phyloP scores from a whole-genome alignment of 2,329 filamentous ascomycete species.

The Fusarium brachygibbosum region DNA sequence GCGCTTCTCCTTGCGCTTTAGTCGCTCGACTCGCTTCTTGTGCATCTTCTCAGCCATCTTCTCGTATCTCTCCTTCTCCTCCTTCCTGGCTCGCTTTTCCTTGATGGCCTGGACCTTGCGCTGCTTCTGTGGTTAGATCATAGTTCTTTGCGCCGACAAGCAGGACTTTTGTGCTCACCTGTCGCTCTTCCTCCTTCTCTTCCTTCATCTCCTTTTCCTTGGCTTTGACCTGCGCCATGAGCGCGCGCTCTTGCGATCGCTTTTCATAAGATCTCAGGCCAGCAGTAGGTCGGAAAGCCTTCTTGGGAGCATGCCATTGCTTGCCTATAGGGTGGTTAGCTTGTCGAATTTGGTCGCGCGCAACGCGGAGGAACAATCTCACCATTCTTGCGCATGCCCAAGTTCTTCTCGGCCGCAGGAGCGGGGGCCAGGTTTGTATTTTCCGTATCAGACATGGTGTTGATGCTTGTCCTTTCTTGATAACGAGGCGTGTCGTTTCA shows the following conservation, averaged over 20 bases:
- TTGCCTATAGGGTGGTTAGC: slow-evolving; percentile 73
- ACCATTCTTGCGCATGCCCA: slow-evolving; percentile 89
- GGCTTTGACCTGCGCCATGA: slow-evolving; percentile 83
- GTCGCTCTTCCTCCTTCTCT: slow-evolving; percentile 90
- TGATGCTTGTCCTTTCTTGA: slow-evolving; percentile 11
- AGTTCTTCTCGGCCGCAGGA: slow-evolving; percentile 56
- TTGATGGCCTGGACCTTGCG: slow-evolving; percentile 82
- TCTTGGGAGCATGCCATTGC: slow-evolving; percentile 89
- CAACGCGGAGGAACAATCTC: slow-evolving; percentile 28
- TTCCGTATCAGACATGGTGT: slow-evolving; percentile 60
- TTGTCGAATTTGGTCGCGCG: neutral
- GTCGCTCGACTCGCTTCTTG: slow-evolving; percentile 89
- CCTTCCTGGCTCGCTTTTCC: slow-evolving; percentile 88
- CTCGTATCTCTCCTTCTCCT: slow-evolving; percentile 91
- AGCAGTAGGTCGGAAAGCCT: slow-evolving; percentile 84
- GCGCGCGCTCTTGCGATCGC: slow-evolving; percentile 77
- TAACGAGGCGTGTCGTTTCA: slow-evolving; percentile 25
- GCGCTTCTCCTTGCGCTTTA: slow-evolving; percentile 96
- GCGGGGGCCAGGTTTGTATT: slow-evolving; percentile 52
- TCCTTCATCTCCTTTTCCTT: slow-evolving; percentile 97
- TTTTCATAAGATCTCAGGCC: slow-evolving; percentile 85
- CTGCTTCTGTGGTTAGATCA: slow-evolving; percentile 60
- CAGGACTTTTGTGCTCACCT: slow-evolving; percentile 67
- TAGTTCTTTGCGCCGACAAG: neutral
- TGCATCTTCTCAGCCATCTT: slow-evolving; percentile 99